Conservation (phyloP, 768 basidiomycete species). For the Boletus rufocinnamomeus region DNA sequence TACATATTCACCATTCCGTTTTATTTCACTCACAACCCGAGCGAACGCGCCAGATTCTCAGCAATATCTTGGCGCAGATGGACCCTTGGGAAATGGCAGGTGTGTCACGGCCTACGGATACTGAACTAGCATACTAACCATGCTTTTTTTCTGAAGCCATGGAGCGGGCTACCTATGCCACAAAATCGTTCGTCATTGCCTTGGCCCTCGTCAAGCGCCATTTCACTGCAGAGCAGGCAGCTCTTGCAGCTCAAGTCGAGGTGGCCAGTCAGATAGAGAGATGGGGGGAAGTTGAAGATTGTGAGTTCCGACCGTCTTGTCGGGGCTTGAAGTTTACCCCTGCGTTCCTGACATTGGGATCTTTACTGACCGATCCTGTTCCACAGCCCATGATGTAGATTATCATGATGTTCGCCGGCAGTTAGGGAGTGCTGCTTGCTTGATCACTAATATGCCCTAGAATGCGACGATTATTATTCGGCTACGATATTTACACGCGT, state of each 20-base stretch:
- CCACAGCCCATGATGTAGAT: slow-evolving; percentile 94
- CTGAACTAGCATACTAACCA: not conserved
- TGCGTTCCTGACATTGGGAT: not conserved
- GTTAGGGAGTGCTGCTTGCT: slow-evolving; percentile 75
- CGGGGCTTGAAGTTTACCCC: slow-evolving; percentile 9
- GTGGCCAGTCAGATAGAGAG: slow-evolving; percentile 93
- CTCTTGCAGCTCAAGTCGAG: slow-evolving; percentile 85
- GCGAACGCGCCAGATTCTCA: slow-evolving; percentile 64
- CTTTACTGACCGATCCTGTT: slow-evolving; percentile 17
- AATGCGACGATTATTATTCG: slow-evolving; percentile 9
- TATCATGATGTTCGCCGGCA: slow-evolving; percentile 90
- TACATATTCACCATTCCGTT: slow-evolving; percentile 72
- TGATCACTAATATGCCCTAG: slow-evolving; percentile 43
- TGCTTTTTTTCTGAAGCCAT: slow-evolving; percentile 54
- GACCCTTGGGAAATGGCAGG: slow-evolving; percentile 90
- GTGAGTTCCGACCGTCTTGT: slow-evolving; percentile 51
- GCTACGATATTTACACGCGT: slow-evolving; percentile 6
- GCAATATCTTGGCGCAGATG: slow-evolving; percentile 56
- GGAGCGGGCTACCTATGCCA: slow-evolving; percentile 85
- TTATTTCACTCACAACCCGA: slow-evolving; percentile 68
- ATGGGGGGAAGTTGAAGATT: slow-evolving; percentile 99
- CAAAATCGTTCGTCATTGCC: slow-evolving; percentile 89
- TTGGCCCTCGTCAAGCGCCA: slow-evolving; percentile 79
- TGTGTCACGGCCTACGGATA: slow-evolving; percentile 38
- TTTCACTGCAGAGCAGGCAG: slow-evolving; percentile 80